Evolutionary conservation across 2,329 filamentous ascomycete genomes (phyloP), one percentile per base, ranked within the genome.

Genomic region (Aspergillus tanneri): DNA sequence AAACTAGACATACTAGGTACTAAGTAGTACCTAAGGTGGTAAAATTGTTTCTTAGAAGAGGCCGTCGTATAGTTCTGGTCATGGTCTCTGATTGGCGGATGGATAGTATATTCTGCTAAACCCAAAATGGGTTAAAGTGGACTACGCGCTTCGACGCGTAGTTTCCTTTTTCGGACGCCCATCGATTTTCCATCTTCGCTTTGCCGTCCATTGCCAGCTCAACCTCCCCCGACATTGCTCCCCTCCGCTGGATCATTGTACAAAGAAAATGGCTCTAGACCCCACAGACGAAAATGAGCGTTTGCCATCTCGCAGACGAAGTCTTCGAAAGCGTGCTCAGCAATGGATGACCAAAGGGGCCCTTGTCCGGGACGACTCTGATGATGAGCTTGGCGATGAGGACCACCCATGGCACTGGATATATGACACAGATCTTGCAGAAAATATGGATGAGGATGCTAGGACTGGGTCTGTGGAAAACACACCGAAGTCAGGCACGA

Each of bases 341-440:
- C 67, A 72, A 60, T 76, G 75, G 62, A 75, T 85, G 49, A 78
- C 71, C 51, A 82, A 69, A 56, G 81, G 82, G 37, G 86, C 85
- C 23, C 77, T 90, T 9, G 71, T 76, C 5, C 79, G 87, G 60
- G 88, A 93, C 52, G 87, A 95, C 66, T 95, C 89, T 0, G 90
- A 95, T 66, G 90, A 95, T 68, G 92, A 96, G 67, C 80, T 95
- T 19, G 86, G 84, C 22, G 76, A 80, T 27, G 84, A 88, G 41
- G 87, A 90, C 60, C 72, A 79, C 37, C 81, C 85, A 0, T 93
- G 88, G 88, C 80, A 89, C 71, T 92, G 87, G 87, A 80, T 92
- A 36, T 90, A 92, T 68, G 77, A 66, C 43, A 18, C 52, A 19
- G 57, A 63, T 43, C 46, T 55, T 35, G 47, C 67, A 38, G 41